phyloP scores from a whole-genome alignment of 208 protist genomes.

The Crithidia acanthocephali region DNA sequence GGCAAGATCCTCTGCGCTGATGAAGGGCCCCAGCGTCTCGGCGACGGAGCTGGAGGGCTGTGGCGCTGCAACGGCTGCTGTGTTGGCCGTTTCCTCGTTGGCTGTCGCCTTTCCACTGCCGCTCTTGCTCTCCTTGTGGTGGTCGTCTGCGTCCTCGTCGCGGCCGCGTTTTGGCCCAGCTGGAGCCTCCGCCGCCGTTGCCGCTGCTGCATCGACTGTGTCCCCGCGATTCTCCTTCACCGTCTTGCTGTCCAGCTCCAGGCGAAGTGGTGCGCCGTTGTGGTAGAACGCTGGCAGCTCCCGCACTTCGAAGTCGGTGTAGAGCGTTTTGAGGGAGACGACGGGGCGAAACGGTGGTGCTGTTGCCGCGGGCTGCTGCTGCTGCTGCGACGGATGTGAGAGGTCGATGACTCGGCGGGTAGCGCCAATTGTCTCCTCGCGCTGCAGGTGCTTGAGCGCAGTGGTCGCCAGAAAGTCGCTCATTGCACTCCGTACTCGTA shows the following conservation, averaged over 20 bases:
- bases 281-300: constrained; percentile 72
- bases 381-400: neutral
- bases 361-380: neutral
- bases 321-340: constrained; percentile 81
- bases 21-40: constrained; percentile 31
- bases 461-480: constrained; percentile 15
- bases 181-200: neutral
- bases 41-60: constrained; percentile 3
- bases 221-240: neutral
- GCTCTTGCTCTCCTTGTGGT: neutral
- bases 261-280: constrained; percentile 58
- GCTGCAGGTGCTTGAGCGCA: constrained; percentile 19
- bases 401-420: constrained; percentile 51
- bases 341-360: constrained; percentile 23
- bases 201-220: neutral
- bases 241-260: constrained; percentile 43
- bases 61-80: neutral
- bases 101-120: neutral
- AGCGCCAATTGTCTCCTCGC: constrained; percentile 73
- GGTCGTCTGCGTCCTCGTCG: neutral
- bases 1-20: constrained; percentile 54
- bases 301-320: constrained; percentile 90
- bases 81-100: neutral
- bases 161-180: constrained; percentile 18
- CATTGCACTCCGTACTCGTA: too few relatives aligned